These are phyloP conservation scores for Abelmoschus esculentus DNA, from an alignment of 345 rosid species.

Conservation along the genomic window DNA sequence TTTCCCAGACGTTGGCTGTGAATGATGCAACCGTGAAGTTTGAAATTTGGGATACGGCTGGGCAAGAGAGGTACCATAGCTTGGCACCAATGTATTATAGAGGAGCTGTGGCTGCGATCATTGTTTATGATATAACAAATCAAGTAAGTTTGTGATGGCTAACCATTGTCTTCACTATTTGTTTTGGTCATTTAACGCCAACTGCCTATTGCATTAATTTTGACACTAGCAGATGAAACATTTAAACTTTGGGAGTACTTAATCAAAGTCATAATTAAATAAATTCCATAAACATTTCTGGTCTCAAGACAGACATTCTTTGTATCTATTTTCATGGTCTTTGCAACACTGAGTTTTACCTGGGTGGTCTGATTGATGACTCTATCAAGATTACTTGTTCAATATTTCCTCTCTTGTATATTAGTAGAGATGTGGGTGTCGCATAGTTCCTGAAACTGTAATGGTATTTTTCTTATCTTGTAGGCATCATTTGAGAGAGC, in stretches of 20 bases:
- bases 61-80: constrained; percentile 96
- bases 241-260: not conserved
- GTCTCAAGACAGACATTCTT: not conserved
- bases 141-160: constrained; percentile 34
- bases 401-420: not conserved
- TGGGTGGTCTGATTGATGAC: not conserved
- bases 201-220: not conserved
- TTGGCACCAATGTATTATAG: constrained; percentile 98
- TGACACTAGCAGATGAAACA: not conserved
- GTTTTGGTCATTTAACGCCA: not conserved
- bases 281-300: not conserved
- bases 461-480: constrained; percentile 6
- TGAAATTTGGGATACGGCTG: constrained; percentile 99
- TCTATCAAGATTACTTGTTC: not conserved
- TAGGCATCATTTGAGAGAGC: constrained; percentile 94
- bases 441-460: not conserved
- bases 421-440: not conserved
- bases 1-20: constrained; percentile 86
- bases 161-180: not conserved
- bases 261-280: not conserved
- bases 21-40: constrained; percentile 90
- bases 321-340: not conserved
- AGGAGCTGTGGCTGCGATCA: constrained; percentile 92
- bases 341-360: not conserved
- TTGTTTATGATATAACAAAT: constrained; percentile 86